Percentiles rank a stretch among this genome's conserved stretches.
Evolutionary conservation across 768 basidiomycete genomes (phyloP).

Genomic region (Lactarius pseudohatsudake): DNA sequence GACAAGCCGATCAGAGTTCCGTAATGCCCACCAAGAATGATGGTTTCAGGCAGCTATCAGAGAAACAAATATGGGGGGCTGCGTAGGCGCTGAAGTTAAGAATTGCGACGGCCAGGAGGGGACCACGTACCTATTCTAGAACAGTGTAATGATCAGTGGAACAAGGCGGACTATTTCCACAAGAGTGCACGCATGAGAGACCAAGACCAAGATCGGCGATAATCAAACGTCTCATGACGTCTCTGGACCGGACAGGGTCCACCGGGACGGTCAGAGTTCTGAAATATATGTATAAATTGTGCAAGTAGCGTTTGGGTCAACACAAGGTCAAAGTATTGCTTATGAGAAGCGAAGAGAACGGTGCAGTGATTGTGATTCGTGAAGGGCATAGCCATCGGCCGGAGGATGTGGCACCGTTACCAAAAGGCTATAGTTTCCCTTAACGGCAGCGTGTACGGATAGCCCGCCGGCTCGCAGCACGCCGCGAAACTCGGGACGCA

Average conservation of each 20-base stretch:
- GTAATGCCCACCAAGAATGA: background rate
- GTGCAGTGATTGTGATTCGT: too few relatives aligned
- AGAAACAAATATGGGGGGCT: background rate
- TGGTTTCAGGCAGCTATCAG: background rate
- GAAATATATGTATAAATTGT: background rate
- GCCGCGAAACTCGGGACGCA: background rate
- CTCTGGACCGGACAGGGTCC: background rate
- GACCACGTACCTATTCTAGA: too few relatives aligned
- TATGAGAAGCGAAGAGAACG: too few relatives aligned
- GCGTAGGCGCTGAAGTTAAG: background rate
- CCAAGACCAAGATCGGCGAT: background rate
- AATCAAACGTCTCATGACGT: background rate
- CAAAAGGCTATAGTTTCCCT: slow-evolving; percentile 9
- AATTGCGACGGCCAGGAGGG: background rate
- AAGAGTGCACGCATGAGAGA: background rate
- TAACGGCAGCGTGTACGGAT: background rate
- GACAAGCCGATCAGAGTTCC: background rate
- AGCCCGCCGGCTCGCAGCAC: background rate
- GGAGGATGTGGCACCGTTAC: background rate
- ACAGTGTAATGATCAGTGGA: background rate
- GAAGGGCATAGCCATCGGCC: background rate
- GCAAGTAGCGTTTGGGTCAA: too few relatives aligned
- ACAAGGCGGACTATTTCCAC: background rate
- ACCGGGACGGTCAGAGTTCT: background rate
- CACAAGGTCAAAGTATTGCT: background rate